Percentiles rank a stretch among this genome's conserved stretches.
These are phyloP conservation scores for Asclepias syriaca DNA, from an alignment of 257 asterid species.

Conservation along the genomic window DNA sequence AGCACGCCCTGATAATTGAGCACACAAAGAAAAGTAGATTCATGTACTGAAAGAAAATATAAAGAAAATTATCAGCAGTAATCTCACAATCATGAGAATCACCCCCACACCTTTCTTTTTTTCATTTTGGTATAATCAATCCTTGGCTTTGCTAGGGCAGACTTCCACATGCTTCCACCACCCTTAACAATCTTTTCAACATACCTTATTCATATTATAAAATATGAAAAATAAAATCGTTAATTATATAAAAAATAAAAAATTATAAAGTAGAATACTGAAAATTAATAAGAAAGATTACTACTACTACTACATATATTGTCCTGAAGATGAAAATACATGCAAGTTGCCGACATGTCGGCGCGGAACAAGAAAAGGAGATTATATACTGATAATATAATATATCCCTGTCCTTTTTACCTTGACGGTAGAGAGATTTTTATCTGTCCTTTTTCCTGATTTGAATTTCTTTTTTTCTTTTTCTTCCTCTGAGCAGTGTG, in stretches of 20 bases:
- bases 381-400: background rate
- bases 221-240: too few species aligned
- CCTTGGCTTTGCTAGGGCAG: background rate
- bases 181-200: background rate
- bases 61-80: slow-evolving; percentile 6
- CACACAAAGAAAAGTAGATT: slow-evolving; percentile 16
- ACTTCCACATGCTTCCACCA: background rate
- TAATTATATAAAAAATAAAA: too few species aligned
- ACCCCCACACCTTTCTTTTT: background rate
- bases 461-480: background rate
- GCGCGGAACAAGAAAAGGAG: slow-evolving; percentile 32
- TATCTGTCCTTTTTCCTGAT: background rate
- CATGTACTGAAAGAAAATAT: slow-evolving; percentile 12
- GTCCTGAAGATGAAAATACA: background rate
- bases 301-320: too few species aligned
- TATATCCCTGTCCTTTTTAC: slow-evolving; percentile 4
- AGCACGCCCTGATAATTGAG: slow-evolving; percentile 18
- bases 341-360: slow-evolving; percentile 57
- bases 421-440: background rate
- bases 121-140: slow-evolving; percentile 2
- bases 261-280: background rate
- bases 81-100: slow-evolving; percentile 20
- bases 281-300: too few species aligned
- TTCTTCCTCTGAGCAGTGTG: background rate
- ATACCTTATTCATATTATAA: too few species aligned